Evolutionary conservation across 2,329 filamentous ascomycete genomes (phyloP), one percentile per base, ranked within the genome.

Genomic region (Teratosphaeriaceae sp.): DNA sequence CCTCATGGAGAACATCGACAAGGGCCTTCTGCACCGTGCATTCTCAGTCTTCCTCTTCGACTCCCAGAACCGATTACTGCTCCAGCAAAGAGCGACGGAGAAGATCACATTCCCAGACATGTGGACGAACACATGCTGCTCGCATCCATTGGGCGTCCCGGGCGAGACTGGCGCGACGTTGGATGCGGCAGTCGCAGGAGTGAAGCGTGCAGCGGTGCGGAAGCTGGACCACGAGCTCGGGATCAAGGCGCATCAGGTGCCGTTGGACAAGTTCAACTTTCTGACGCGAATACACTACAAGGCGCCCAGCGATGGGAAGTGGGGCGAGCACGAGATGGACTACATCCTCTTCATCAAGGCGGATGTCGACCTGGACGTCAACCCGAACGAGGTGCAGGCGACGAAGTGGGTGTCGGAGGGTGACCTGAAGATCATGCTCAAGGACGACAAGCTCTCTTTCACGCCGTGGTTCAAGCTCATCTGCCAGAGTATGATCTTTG

Each of bases 71-170:
- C 84, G 88, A 58, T 75, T 97, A 47, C 84, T 98, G 34, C 80
- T 98, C 40, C 92, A 98, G 71, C 92, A 97, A 73, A 85, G 92
- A 54, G 92, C 92, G 21, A 73, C 82, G 30, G 90, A 97, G 72
- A 98, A 98, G 75, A 98, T 98, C 63, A 98, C 92, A 5, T 98
- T 98, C 71, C 90, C 92, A n/a, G 88, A 95, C 64, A 89, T 96
- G 84, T 98, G 92, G 92, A 98, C 92, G 51, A 98, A 98, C 71
- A 98, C 92, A 23, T 98, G 92, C 77, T 98, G 92, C 75, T 98
- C 92, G 29, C 92, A 98, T 68, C 92, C 92, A 4, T 77, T 98
- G 48, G 86, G 87, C 43, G 85, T 96, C 53, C 85, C 92, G 7
- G 84, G 84, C 52, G 92, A 98, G 78, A 94, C 88, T 20, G 92